These are phyloP conservation scores for Trichoderma oligosporum DNA, from an alignment of 2,329 filamentous ascomycete genomes.

Conservation along the genomic window DNA sequence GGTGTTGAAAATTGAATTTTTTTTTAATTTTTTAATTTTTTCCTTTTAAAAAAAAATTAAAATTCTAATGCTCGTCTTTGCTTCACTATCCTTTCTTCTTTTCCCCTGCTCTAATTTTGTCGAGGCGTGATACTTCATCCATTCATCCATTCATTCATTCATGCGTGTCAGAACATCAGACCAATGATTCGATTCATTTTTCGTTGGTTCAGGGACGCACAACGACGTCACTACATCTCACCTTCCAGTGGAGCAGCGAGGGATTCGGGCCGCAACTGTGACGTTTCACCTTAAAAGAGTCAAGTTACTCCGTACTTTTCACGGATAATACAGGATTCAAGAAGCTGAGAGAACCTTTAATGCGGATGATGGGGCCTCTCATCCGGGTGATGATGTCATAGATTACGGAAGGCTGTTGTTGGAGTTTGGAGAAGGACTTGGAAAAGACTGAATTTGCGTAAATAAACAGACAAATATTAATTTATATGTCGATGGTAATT, in stretches of 20 bases:
- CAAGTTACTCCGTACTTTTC: too few relatives aligned
- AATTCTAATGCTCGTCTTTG: too few relatives aligned
- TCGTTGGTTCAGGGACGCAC: background rate
- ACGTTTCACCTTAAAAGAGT: conserved; percentile 9
- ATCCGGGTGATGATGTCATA: conserved; percentile 4
- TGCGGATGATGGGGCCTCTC: background rate
- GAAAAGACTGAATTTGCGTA: background rate
- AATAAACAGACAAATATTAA: background rate
- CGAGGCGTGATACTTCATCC: too few relatives aligned
- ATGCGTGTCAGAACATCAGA: background rate
- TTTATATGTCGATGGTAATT: background rate
- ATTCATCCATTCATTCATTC: too few relatives aligned
- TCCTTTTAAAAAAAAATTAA: too few relatives aligned
- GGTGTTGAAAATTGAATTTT: too few relatives aligned
- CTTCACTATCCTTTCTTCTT: too few relatives aligned
- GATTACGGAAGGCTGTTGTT: background rate
- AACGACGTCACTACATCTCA: conserved; percentile 7
- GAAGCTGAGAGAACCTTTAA: background rate
- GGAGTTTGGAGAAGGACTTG: background rate
- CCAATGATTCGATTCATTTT: background rate
- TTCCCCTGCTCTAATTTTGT: too few relatives aligned
- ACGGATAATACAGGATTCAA: too few relatives aligned
- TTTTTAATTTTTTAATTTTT: too few relatives aligned
- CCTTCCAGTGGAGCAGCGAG: background rate
- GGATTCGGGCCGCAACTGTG: conserved; percentile 2